Base-by-base conservation (phyloP, 805 yeast species). In the Henningerozyma blattae region DNA sequence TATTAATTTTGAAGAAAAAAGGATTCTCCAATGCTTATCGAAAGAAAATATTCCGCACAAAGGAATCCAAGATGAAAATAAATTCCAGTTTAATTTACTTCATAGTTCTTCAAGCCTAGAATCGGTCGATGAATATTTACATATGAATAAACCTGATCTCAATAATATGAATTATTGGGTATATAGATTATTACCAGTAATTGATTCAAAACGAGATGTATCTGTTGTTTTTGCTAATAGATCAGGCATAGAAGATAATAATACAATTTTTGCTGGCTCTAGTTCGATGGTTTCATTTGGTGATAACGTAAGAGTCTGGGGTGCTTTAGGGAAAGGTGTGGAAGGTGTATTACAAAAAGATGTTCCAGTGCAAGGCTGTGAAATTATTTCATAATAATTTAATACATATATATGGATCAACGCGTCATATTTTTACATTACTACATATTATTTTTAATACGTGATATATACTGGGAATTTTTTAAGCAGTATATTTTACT, bases 91-190 rank as follows among this genome's bases (percentile, higher is more conserved):
- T 5, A 43, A 48, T 34, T 22, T 50, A 10, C 43, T 43, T 26
- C 41, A 40, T n/a, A n/a, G n/a, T n/a, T n/a, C n/a, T n/a, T 24
- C 27, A 10, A 12, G 12, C 24, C 12, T 20, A 2, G 30, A 32
- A 3, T 22, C 22, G 6, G 31, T 18, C 2, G 61, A 52, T 31
- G 34, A 40, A 13, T 47, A 56, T 9, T 46, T 67, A 4, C n/a
- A n/a, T n/a, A n/a, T n/a, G 5, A 41, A 48, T 4, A 42, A 46
- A 15, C 72, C 80, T 2, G 72, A 69, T 36, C 46, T 52, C 34
- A 47, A 62, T 4, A 77, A 76, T 15, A 50, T 81, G 10, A 62
- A 76, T 45, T 86, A 83, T 56, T 86, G 95, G 94, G 62, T 81
- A 4, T 45, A 72, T 22, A 58, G 96, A 29, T 68, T 82, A 45